Evolutionary conservation across 768 basidiomycete genomes (phyloP).

Genomic region (Macrolepiota albuminosa): DNA sequence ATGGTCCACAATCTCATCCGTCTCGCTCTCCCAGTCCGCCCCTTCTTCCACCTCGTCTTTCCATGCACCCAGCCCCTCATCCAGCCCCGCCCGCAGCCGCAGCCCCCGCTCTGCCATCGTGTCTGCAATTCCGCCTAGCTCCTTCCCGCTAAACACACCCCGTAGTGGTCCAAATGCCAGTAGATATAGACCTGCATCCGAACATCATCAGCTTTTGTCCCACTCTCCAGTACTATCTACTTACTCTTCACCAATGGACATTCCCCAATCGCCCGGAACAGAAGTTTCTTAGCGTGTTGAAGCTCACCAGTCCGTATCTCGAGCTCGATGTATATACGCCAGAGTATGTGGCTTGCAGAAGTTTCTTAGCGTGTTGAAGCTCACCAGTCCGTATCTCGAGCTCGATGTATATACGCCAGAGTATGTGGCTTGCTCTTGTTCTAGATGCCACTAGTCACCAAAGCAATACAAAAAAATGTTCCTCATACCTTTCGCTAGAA

Average conservation of each 20-base stretch:
- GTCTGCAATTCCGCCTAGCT: constrained; percentile 60
- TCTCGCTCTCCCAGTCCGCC: constrained; percentile 25
- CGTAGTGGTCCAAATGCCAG: constrained; percentile 72
- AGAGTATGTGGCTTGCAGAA: constrained; percentile 72
- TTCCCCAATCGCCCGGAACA: constrained; percentile 72
- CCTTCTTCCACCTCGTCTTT: constrained; percentile 28
- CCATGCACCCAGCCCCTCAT: constrained; percentile 49
- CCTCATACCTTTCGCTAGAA: constrained; percentile 59
- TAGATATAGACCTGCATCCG: constrained; percentile 61
- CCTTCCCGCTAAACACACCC: constrained; percentile 50
- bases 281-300: constrained; percentile 59
- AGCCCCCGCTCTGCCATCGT: constrained; percentile 76
- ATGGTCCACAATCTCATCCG: constrained; percentile 56
- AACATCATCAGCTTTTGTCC: not conserved
- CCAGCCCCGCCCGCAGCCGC: constrained; percentile 56
- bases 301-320: constrained; percentile 63
- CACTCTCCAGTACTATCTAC: constrained; percentile 3
- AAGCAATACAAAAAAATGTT: too few species aligned
- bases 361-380: constrained; percentile 57
- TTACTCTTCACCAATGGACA: constrained; percentile 75
- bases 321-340: constrained; percentile 73
- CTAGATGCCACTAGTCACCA: constrained; percentile 29
- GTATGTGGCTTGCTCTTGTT: constrained; percentile 55
- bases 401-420: constrained; percentile 75
- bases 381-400: constrained; percentile 68